Evolutionary conservation across 805 yeast genomes (phyloP).

Genomic region (Jamesozyma spencerorum): DNA sequence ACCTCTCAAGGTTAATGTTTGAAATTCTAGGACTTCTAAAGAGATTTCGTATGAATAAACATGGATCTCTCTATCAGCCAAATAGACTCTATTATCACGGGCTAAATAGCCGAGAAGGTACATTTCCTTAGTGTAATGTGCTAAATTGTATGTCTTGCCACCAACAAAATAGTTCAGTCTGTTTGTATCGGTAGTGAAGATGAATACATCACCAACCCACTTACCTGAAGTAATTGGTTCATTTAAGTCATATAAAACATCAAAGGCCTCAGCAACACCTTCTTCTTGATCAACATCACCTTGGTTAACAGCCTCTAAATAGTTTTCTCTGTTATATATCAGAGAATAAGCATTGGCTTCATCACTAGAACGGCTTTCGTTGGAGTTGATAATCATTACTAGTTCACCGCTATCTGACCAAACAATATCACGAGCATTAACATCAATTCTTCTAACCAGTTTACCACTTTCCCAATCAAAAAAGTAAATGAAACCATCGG

Average conservation of each 20-base stretch:
- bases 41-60: constrained; percentile 75
- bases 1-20: constrained; percentile 90
- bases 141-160: constrained; percentile 81
- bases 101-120: constrained; percentile 84
- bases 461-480: constrained; percentile 90
- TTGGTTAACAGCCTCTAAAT: constrained; percentile 49
- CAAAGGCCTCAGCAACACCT: constrained; percentile 82
- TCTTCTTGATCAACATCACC: constrained; percentile 65
- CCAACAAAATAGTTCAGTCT: constrained; percentile 93
- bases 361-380: constrained; percentile 26
- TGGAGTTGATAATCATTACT: constrained; percentile 62
- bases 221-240: constrained; percentile 82
- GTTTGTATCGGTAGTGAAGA: constrained; percentile 79
- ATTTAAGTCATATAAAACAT: constrained; percentile 69
- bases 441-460: constrained; percentile 81
- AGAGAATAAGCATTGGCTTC: constrained; percentile 60
- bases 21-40: constrained; percentile 83
- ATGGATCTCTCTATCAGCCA: constrained; percentile 83
- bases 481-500: constrained; percentile 76
- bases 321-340: constrained; percentile 58
- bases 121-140: constrained; percentile 83
- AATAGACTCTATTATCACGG: constrained; percentile 80
- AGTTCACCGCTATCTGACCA: constrained; percentile 95
- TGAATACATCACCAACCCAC: constrained; percentile 96
- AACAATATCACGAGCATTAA: constrained; percentile 66